phyloP scores from a whole-genome alignment of 345 rosid species.

The Salix dunnii region DNA sequence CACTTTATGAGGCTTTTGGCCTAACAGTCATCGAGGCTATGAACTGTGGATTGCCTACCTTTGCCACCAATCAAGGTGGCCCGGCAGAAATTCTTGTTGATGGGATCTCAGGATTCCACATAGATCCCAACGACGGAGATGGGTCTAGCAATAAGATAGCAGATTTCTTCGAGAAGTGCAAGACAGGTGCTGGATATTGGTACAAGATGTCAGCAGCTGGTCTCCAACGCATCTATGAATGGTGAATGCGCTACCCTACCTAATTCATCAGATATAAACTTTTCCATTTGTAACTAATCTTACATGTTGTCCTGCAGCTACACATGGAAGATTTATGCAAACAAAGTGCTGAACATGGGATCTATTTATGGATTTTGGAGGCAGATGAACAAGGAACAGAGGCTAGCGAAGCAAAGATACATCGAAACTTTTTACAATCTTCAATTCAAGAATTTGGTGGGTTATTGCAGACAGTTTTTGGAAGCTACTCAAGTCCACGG shows the following conservation, averaged over 20 bases:
- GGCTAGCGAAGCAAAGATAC: slow-evolving; percentile 72
- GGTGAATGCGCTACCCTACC: slow-evolving; percentile 36
- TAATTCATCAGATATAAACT: neutral
- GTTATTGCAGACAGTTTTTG: slow-evolving; percentile 4
- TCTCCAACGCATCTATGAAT: slow-evolving; percentile 69
- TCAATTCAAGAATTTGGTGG: slow-evolving; percentile 69
- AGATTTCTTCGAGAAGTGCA: slow-evolving; percentile 76
- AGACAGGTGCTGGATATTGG: slow-evolving; percentile 54
- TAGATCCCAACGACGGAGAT: slow-evolving; percentile 80
- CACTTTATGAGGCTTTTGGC: slow-evolving; percentile 93
- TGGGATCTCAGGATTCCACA: slow-evolving; percentile 83
- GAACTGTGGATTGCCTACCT: slow-evolving; percentile 92
- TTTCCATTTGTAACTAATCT: neutral
- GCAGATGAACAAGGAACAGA: slow-evolving; percentile 69
- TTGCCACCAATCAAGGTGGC: slow-evolving; percentile 92
- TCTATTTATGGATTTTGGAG: slow-evolving; percentile 77
- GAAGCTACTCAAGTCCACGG: neutral
- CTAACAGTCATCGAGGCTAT: slow-evolving; percentile 94
- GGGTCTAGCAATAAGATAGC: slow-evolving; percentile 62
- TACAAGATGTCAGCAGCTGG: slow-evolving; percentile 55
- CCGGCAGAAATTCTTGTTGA: slow-evolving; percentile 93
- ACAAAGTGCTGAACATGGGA: slow-evolving; percentile 79
- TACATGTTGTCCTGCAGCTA: slow-evolving; percentile 45
- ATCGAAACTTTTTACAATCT: slow-evolving; percentile 62
- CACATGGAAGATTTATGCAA: slow-evolving; percentile 86